Conservation (phyloP, 352 stramenopile species). For the Thraustotheca clavata region DNA sequence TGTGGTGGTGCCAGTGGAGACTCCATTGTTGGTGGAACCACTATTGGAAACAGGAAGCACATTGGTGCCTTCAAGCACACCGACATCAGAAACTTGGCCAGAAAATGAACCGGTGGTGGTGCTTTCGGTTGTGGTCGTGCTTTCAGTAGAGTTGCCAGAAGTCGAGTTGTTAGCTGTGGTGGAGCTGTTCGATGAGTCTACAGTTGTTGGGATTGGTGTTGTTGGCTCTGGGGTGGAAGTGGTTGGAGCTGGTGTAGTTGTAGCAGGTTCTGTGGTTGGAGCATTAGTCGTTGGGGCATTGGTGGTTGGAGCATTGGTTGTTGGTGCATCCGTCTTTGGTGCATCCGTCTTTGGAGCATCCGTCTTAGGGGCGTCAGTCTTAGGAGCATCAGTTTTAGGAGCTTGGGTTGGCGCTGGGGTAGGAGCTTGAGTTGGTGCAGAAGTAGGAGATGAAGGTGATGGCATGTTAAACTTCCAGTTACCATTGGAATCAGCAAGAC, state of each 20-base stretch:
- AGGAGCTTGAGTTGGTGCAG: not conserved
- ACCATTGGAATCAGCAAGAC: conserved; percentile 25
- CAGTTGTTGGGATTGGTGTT: not conserved
- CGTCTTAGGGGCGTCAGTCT: conserved; percentile 2
- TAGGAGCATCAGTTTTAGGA: not conserved
- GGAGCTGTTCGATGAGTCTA: conserved; percentile 4
- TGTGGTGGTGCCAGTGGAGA: not conserved
- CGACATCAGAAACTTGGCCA: not conserved
- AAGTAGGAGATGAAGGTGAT: not conserved
- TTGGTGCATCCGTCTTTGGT: not conserved
- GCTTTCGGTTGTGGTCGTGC: not conserved
- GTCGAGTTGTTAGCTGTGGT: not conserved
- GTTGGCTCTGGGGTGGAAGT: too few species aligned
- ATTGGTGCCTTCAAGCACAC: not conserved
- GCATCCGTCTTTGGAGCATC: not conserved
- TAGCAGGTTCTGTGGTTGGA: not conserved
- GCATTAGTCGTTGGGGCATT: not conserved
- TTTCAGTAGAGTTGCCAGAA: not conserved
- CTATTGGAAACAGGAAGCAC: not conserved
- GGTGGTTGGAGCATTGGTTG: not conserved
- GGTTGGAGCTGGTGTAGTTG: conserved; percentile 1
- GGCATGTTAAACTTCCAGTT: conserved; percentile 21
- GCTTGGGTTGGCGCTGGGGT: not conserved
- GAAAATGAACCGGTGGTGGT: not conserved
- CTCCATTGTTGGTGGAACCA: not conserved